These are phyloP conservation scores for Corniculantispora saksenae DNA, from an alignment of 2,329 filamentous ascomycete genomes.

Conservation along the genomic window DNA sequence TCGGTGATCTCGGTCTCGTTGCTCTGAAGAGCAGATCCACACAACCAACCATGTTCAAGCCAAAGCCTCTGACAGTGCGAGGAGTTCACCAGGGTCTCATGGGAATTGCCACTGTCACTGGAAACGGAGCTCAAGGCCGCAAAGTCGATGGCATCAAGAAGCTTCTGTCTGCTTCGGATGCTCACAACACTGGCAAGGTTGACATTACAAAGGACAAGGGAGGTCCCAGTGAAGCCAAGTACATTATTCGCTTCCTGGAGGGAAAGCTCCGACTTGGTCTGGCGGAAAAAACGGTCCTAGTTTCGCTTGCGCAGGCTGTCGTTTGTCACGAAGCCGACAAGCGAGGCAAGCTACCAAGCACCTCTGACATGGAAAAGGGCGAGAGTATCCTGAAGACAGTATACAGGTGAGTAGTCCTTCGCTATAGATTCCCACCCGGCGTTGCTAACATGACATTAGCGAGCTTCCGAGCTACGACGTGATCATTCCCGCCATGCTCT, in stretches of 20 bases:
- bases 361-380: slow-evolving; percentile 77
- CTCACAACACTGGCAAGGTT: slow-evolving; percentile 71
- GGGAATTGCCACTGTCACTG: slow-evolving; percentile 81
- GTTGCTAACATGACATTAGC: slow-evolving; percentile 51
- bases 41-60: slow-evolving; percentile 98
- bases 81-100: slow-evolving; percentile 88
- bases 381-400: slow-evolving; percentile 87
- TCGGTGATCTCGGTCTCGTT: slow-evolving; percentile 91
- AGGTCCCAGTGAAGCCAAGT: slow-evolving; percentile 93
- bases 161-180: slow-evolving; percentile 85
- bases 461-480: slow-evolving; percentile 94
- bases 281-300: slow-evolving; percentile 88
- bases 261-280: slow-evolving; percentile 90
- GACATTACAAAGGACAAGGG: slow-evolving; percentile 93
- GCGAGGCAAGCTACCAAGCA: slow-evolving; percentile 69
- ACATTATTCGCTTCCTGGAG: slow-evolving; percentile 86
- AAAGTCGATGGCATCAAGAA: slow-evolving; percentile 98
- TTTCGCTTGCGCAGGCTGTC: slow-evolving; percentile 85
- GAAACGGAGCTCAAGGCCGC: slow-evolving; percentile 82
- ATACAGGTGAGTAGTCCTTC: slow-evolving; percentile 64
- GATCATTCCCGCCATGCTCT: slow-evolving; percentile 85
- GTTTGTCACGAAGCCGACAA: slow-evolving; percentile 78
- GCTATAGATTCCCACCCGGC: neutral
- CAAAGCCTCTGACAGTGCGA: slow-evolving; percentile 82
- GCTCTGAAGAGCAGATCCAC: slow-evolving; percentile 94